A percentile compares a stretch with the other conserved stretches of the same genome.
Evolutionary conservation across 352 stramenopile species (phyloP).

Genomic region (Phytophthora palmivora): DNA sequence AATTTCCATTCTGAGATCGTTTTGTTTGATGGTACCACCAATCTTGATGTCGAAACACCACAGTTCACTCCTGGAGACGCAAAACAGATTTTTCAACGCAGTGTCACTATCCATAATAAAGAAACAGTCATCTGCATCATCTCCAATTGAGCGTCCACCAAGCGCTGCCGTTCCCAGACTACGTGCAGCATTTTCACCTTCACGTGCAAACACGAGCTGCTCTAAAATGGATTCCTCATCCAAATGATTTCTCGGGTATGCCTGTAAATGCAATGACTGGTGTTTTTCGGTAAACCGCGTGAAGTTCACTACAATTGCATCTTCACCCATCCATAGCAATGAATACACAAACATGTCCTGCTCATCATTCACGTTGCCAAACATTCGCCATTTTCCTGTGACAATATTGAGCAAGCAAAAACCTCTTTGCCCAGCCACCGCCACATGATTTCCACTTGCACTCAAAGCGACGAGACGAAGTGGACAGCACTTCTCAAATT

Average conservation of each 20-base stretch:
- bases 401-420: slow-evolving; percentile 77
- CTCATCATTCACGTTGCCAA: slow-evolving; percentile 88
- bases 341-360: slow-evolving; percentile 75
- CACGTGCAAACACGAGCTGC: slow-evolving; percentile 49
- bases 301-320: slow-evolving; percentile 71
- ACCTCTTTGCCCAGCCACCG: slow-evolving; percentile 71
- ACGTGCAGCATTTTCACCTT: slow-evolving; percentile 26
- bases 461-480: slow-evolving; percentile 69
- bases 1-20: slow-evolving; percentile 49
- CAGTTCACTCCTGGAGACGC: slow-evolving; percentile 60
- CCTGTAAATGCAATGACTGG: slow-evolving; percentile 60
- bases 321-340: slow-evolving; percentile 70
- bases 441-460: slow-evolving; percentile 62
- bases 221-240: slow-evolving; percentile 69
- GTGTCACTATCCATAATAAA: slow-evolving; percentile 67
- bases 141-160: slow-evolving; percentile 9
- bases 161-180: slow-evolving; percentile 12
- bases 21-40: slow-evolving; percentile 50
- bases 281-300: slow-evolving; percentile 68
- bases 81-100: slow-evolving; percentile 59
- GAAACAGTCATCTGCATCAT: slow-evolving; percentile 46
- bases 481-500: slow-evolving; percentile 73
- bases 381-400: slow-evolving; percentile 82
- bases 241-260: slow-evolving; percentile 80
- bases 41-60: slow-evolving; percentile 60